Conservation (phyloP, 2,329 filamentous ascomycete genomes). For the Sporothrix luriei region DNA sequence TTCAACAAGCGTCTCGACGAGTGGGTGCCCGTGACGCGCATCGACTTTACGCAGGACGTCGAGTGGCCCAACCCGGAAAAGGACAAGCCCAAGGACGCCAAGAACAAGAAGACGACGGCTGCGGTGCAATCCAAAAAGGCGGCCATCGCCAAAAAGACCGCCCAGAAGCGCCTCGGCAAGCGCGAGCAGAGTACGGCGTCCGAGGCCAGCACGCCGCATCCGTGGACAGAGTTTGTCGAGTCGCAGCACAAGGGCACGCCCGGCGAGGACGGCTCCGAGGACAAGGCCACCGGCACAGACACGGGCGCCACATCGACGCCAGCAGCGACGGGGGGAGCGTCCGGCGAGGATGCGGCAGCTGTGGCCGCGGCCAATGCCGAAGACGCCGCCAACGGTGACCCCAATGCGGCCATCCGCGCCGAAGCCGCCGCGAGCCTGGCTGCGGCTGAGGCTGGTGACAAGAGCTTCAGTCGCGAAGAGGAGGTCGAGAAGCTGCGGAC, state of each 20-base stretch:
- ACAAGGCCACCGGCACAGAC: constrained; percentile 44
- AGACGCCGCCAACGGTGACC: constrained; percentile 40
- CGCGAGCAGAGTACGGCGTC: constrained; percentile 59
- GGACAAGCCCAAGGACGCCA: constrained; percentile 71
- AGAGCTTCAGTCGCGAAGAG: constrained; percentile 74
- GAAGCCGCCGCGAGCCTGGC: constrained; percentile 54
- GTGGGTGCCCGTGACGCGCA: constrained; percentile 81
- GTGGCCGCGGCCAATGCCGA: constrained; percentile 26
- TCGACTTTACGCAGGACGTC: constrained; percentile 86
- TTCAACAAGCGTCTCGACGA: constrained; percentile 89
- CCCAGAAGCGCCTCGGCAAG: constrained; percentile 56
- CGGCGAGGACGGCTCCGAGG: constrained; percentile 50
- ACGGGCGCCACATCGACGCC: constrained; percentile 30
- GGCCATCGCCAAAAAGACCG: constrained; percentile 57
- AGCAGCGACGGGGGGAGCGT: constrained; percentile 32
- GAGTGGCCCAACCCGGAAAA: constrained; percentile 96
- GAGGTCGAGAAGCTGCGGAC: constrained; percentile 96
- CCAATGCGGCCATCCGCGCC: constrained; percentile 27
- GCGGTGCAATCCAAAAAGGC: constrained; percentile 55
- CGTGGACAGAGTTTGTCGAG: constrained; percentile 57
- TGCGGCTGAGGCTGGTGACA: constrained; percentile 57
- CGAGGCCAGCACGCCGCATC: constrained; percentile 56
- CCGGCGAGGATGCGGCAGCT: constrained; percentile 43
- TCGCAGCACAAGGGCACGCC: constrained; percentile 49
- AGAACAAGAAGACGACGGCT: constrained; percentile 64